Evolutionary conservation across 2,329 filamentous ascomycete species (phyloP), one percentile per base, ranked within the genome.

Genomic region (Neurospora crassa): DNA sequence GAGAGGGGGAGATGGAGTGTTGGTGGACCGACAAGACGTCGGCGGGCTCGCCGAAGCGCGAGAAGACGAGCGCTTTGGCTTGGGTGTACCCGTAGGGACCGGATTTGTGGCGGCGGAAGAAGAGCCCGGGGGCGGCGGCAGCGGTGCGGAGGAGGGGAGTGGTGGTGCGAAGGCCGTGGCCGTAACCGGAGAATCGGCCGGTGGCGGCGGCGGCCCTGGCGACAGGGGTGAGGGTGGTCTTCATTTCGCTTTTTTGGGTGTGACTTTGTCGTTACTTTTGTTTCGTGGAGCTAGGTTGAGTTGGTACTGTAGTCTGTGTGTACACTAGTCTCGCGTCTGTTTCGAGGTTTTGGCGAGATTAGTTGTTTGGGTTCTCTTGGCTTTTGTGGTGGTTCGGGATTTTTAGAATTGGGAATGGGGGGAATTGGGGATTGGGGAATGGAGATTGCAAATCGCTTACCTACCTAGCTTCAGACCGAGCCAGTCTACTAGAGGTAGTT

Each of bases 61-160:
- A 88, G 80, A 92, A 93, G 67, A 92, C 89, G 75, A 96, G 88
- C n/a, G 91, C 88, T 83, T 94, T 94, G 74, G 92, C 90, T 81
- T 95, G 92, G 59, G 91, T 92, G 82, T 96, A 96, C 77, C 92
- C 92, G 79, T 93, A 94, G 0, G 88, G 87, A 0, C 86, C 87
- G 4, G 87, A 89, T 78, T 87, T 88, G 79, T 79, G 78, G 67
- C 87, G 84, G 70, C 81, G 78, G 20, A 79, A 74, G 63, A 74
- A 43, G 59, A 18, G 45, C 69, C 40, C 41, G 42, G 42, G 18
- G 8, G 18, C 3, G 8, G 18, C 3, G 63, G 34, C 34, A 8
- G 34, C 70, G 43, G 73, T 74, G 11, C 71, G 70, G 7, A 75
- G 75, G 16, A 76, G 16, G 34, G 71, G 41, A 69, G 40, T 6